Base-by-base conservation (phyloP, 805 yeast species). In the Millerozyma miso region DNA sequence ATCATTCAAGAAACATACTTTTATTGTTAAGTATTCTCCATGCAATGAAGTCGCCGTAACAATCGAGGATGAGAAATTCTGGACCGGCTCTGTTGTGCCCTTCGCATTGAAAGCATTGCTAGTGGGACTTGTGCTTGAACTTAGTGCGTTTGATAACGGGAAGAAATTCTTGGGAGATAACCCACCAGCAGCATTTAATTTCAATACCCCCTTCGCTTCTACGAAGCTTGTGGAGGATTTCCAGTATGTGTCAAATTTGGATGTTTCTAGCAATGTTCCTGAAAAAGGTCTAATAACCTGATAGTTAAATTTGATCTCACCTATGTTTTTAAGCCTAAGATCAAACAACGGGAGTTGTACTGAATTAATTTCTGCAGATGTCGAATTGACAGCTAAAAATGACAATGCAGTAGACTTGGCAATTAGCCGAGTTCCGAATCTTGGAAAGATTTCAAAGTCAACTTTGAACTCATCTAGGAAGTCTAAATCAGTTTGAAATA, bases 191-290 rank as follows among this genome's bases (percentile, higher is more conserved):
- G 63, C 62, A 47, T 63, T 66, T 38, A 56, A 48, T 39, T 60
- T 65, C 35, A 56, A 46, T 12, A 56, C 54, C 19, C 58, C 58
- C 37, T 53, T 54, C 40, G 55, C 58, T 41, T 63, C 63, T 14
- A 63, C 64, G 38, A 78, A 79, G 36, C 83, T 77, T 0, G 97
- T 86, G 0, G 96, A 69, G 1, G 73, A 83, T 63, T 90, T 93
- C 99, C 99, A 91, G 64, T 91, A 91, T 0, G 98, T 91, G 56
- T 90, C 97, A 59, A 86, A 89, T 66, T 88, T 88, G 8, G 95
- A 83, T 35, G 95, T 85, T 61, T 90, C 97, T 45, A 91, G 67
- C 3, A 95, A 84, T 0, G 66, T 67, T 4, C 97, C 97, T 4
- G 82, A 73, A 58, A 84, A 93, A n/a, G 99, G 97, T 59, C 82